Base-by-base conservation (phyloP, 2,329 filamentous ascomycete species). In the Colletotrichum plurivorum region DNA sequence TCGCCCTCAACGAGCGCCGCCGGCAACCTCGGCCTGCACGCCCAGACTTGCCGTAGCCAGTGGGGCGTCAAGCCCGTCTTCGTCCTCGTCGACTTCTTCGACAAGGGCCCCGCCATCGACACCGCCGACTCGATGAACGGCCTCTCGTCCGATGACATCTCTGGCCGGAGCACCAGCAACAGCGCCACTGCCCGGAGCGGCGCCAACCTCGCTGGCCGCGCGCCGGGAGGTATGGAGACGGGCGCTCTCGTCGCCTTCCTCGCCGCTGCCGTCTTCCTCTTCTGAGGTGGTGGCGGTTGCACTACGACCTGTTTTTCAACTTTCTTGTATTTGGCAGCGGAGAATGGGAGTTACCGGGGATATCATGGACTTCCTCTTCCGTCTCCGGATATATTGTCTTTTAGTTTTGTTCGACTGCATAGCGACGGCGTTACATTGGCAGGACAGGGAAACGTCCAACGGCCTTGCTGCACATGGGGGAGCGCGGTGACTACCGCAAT, bases 61-160 rank as follows among this genome's bases (percentile, higher is more conserved):
- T 95, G 91, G 83, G 85, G 86, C n/a, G 79, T 82, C 31, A 83
- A 85, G 57, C 92, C 93, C n/a, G 90, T 85, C 3, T 95, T 94
- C 74, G 85, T 94, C 20, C 84, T 96, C 10, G 92, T 95, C 1
- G 93, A 97, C 79, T 95, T 94, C 78, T 94, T 91, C 78, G 91
- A 93, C 77, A 85, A 90, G 68, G 93, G 91, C 0, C 89, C 91
- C 0, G 88, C 92, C 39, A 88, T 96, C 63, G 83, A 85, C 7
- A 90, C 90, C 0, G 90, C 92, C 2, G 93, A 96, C 79, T 79
- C 75, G 53, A 78, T 94, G 75, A 95, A 95, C 77, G 83, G 81
- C 9, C 79, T 90, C 63, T 65, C 66, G 31, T 58, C 49, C 3
- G 80, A 75, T 7, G 74, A 77, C 45, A 73, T 80, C 13, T 76